Conservation (phyloP, 225 moss, liverwort and hornwort genomes). For the Anthoceros angustus region DNA sequence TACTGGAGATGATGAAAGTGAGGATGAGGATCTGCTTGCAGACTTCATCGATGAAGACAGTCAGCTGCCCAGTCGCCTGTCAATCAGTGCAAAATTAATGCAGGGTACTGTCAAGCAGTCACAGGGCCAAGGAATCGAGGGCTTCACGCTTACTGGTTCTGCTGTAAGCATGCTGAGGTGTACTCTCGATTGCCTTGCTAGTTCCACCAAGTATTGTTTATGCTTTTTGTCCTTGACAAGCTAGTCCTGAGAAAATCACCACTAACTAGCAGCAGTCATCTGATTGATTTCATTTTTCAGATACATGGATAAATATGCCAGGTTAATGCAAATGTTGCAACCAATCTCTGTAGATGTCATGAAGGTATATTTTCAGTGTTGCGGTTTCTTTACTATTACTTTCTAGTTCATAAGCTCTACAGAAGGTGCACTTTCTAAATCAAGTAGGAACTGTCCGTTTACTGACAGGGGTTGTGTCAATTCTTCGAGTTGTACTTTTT, state of each 20-base stretch:
- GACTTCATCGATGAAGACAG: constrained; percentile 99
- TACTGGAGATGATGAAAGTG: constrained; percentile 54
- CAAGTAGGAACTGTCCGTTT: not conserved
- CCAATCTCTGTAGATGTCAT: constrained; percentile 85
- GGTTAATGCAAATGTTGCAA: constrained; percentile 94
- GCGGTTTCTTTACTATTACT: not conserved
- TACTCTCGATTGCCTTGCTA: not conserved
- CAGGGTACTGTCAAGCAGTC: constrained; percentile 30
- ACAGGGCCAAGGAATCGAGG: constrained; percentile 33
- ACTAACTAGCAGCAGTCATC: too few relatives aligned
- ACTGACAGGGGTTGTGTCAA: constrained; percentile 76
- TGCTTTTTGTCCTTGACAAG: not conserved
- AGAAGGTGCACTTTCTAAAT: not conserved
- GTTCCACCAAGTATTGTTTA: not conserved
- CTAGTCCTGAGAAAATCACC: not conserved
- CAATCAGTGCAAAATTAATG: constrained; percentile 29
- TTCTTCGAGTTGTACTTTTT: constrained; percentile 97
- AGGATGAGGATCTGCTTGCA: constrained; percentile 86
- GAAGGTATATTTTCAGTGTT: constrained; percentile 29
- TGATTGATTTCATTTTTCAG: constrained; percentile 22
- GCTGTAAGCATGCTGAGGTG: constrained; percentile 89
- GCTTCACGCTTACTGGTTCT: constrained; percentile 65
- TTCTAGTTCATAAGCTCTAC: not conserved
- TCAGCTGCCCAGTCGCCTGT: constrained; percentile 77
- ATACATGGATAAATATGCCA: constrained; percentile 95